phyloP scores from a whole-genome alignment of 441 rosid genomes.

The Syzygium syzygioides region DNA sequence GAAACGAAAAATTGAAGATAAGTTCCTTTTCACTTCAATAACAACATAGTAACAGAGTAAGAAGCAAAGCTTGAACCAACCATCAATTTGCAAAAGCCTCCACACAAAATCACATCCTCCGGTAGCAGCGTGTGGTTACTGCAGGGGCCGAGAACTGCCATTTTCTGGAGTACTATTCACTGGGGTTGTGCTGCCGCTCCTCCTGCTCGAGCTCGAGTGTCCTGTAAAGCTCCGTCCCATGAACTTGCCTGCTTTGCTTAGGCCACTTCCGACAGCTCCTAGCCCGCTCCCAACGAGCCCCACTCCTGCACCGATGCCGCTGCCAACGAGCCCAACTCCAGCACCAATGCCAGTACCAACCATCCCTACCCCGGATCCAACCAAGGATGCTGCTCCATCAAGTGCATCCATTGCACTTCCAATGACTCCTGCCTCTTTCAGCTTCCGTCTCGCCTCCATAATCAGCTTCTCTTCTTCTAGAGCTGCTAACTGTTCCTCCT shows the following conservation, averaged over 20 bases:
- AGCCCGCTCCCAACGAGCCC: slow-evolving; percentile 63
- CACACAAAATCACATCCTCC: not conserved
- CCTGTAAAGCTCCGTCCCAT: slow-evolving; percentile 90
- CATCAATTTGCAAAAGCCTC: not conserved
- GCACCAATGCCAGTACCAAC: slow-evolving; percentile 11
- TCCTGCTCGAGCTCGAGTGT: slow-evolving; percentile 47
- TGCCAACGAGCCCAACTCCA: slow-evolving; percentile 39
- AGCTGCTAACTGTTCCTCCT: slow-evolving; percentile 80
- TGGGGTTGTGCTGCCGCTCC: slow-evolving; percentile 57
- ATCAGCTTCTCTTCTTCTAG: slow-evolving; percentile 81
- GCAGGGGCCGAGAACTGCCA: slow-evolving; percentile 44
- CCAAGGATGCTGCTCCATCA: slow-evolving; percentile 60
- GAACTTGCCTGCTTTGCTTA: slow-evolving; percentile 86
- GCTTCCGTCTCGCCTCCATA: slow-evolving; percentile 74
- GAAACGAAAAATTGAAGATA: not conserved
- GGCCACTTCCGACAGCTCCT: slow-evolving; percentile 67
- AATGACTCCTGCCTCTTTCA: slow-evolving; percentile 88
- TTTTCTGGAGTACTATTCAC: slow-evolving; percentile 50
- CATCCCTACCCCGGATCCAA: slow-evolving; percentile 32
- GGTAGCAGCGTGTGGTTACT: not conserved
- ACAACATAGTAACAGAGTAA: not conserved
- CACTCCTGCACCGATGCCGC: slow-evolving; percentile 50
- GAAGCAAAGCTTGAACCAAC: not conserved
- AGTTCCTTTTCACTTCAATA: not conserved
- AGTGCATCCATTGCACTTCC: slow-evolving; percentile 88